Base-by-base conservation (phyloP, 169 alveolate genomes). In the Plasmodium malariae region DNA sequence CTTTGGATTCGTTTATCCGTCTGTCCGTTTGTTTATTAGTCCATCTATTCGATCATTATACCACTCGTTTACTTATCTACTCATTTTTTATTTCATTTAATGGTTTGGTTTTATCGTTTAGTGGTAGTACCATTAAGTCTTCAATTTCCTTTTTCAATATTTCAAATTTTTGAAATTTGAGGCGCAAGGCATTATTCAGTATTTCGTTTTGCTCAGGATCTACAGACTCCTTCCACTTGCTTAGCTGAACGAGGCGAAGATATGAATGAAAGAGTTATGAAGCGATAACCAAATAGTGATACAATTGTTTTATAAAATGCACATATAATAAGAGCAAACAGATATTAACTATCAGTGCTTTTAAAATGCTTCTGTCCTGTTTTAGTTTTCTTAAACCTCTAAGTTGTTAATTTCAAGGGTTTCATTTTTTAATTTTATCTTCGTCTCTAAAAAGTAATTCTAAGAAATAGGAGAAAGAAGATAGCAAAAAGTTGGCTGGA, bases 361-460 rank as follows among this genome's bases (percentile, higher is more conserved):
- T n/a, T n/a, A n/a, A n/a, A n/a, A n/a, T n/a, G n/a, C n/a, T n/a
- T n/a, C n/a, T n/a, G n/a, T n/a, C n/a, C 14, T 1, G 14, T 49
- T 49, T 12, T 1, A n/a, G 19, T 49, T 49, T 49, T 1, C 21
- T 21, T 21, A n/a, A 17, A 59, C 69, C 14, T 59, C 69, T 21
- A 59, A 24, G 6, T n/a, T 59, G 14, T 59, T 59, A 45, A 78
- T 65, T 37, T 78, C 89, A 7, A 78, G 51, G 76, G 89, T 45
- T n/a, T 78, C 89, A 55, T 57, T 78, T 57, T 78, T 30, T 40
- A 78, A 37, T 34, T 78, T 78, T 19, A 62, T 60, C 45, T 78
- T 60, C 28, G 89, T 78, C 54, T 78, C 89, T 55, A 78, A 78
- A 59, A 78, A 78, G 49, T 78, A 63, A 55, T 78, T 78, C 89